Conservation (phyloP, 257 asterid species). For the Solanum ossicruentum region DNA sequence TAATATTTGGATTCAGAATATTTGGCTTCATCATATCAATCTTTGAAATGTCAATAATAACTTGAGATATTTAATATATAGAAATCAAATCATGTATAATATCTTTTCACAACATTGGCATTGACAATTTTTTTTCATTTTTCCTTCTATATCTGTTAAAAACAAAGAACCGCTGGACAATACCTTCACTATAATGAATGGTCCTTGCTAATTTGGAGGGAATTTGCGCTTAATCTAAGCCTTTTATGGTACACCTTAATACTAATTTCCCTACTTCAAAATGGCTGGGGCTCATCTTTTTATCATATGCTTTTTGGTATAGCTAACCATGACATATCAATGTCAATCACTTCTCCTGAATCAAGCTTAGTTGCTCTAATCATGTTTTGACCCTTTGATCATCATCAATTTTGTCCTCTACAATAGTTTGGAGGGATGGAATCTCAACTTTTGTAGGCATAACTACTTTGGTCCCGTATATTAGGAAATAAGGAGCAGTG, state of each 20-base stretch:
- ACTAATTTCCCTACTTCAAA: not conserved
- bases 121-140: not conserved
- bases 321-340: not conserved
- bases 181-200: too few relatives aligned
- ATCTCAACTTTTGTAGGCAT: too few relatives aligned
- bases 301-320: not conserved
- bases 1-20: too few relatives aligned
- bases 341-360: too few relatives aligned
- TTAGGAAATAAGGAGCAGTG: not conserved
- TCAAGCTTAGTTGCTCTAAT: too few relatives aligned
- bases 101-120: accelerated
- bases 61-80: not conserved
- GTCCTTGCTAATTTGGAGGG: not conserved
- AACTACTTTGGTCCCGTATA: too few relatives aligned
- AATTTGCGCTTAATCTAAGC: not conserved
- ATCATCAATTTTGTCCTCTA: not conserved
- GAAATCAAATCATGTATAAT: not conserved
- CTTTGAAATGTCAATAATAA: not conserved
- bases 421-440: not conserved
- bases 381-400: not conserved
- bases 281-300: not conserved
- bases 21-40: too few relatives aligned
- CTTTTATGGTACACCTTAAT: not conserved
- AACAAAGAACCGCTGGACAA: too few relatives aligned
- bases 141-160: too few relatives aligned